These are phyloP conservation scores for Candida verbasci DNA, from an alignment of 805 yeast genomes.

Conservation along the genomic window DNA sequence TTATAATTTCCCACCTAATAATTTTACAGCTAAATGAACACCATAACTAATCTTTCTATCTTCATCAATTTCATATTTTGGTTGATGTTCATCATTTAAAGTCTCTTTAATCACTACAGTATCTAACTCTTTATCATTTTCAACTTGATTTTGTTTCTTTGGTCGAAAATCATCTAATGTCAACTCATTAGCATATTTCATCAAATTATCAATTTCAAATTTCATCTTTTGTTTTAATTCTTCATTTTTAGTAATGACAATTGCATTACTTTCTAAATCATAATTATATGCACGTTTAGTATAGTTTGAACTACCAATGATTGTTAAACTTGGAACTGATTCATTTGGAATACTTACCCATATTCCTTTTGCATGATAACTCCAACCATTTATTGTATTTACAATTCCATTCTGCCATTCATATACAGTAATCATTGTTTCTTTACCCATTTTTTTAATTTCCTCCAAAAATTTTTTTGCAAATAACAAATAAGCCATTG, in stretches of 20 bases:
- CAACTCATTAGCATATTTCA: constrained; percentile 48
- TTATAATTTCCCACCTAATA: constrained; percentile 52
- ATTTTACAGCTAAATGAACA: constrained; percentile 62
- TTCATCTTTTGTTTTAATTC: constrained; percentile 54
- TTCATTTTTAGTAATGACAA: constrained; percentile 67
- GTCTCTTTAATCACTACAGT: constrained; percentile 13
- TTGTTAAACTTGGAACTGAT: constrained; percentile 61
- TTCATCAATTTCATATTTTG: constrained; percentile 37
- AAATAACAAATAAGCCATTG: constrained; percentile 78
- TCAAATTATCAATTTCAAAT: constrained; percentile 59
- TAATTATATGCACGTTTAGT: constrained; percentile 83
- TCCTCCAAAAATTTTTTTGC: constrained; percentile 64
- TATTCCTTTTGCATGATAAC: constrained; percentile 95
- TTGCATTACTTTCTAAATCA: constrained; percentile 85
- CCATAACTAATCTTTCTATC: constrained; percentile 60
- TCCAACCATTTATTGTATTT: constrained; percentile 84
- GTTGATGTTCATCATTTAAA: constrained; percentile 3
- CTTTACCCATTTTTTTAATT: constrained; percentile 39
- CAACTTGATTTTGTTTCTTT: constrained; percentile 11
- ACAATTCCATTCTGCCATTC: constrained; percentile 91
- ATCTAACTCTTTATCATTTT: constrained; percentile 7
- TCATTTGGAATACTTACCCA: constrained; percentile 71
- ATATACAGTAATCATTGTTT: constrained; percentile 46
- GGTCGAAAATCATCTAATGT: constrained; percentile 56
- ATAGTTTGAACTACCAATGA: constrained; percentile 90